Base-by-base conservation (phyloP, 2,329 filamentous ascomycete species). In the Xylaria digitata region DNA sequence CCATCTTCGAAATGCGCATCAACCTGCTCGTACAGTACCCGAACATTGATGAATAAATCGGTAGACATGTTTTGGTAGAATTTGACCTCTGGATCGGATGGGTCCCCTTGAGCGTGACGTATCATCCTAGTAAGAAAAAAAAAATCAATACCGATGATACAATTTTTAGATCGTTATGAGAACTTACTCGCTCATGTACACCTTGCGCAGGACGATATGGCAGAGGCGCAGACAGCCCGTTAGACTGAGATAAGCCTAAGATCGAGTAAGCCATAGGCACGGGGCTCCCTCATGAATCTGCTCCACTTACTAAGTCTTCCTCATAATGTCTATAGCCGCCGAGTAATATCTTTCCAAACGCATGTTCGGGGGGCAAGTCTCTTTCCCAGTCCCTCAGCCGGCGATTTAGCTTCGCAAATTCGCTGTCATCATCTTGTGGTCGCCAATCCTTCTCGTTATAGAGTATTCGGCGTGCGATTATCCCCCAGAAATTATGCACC, bases 161-260 rank as follows among this genome's bases (percentile, higher is more conserved):
- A 32, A 23, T 17, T 6, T 42, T 37, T 1, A 11, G 26, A 50
- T 5, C 19, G n/a, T 52, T 8, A 15, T 5, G n/a, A 56, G 32
- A 42, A 72, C 81, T 56, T 76, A 86, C 84, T 86, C 82, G 53
- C 80, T 77, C 49, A 87, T 72, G 71, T 87, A 87, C n/a, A 84
- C 81, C 61, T 84, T 84, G 19, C 86, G 82, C 23, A 87, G 76
- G 15, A 88, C 82, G 61, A 88, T 87, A 64, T 87, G 86, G 73
- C 85, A 87, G 5, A 88, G 80, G 2, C 85, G 81, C 1, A 84
- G 81, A 61, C 85, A 82, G 78, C 86, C 86, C 3, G 85, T 86
- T 5, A 87, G 81, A 48, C 83, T 83, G 11, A 87, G 79, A 72
- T 87, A 88, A 0, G 83, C 84, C 84, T 86, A 32, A 21, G 15